Evolutionary conservation across 73 alveolate species (phyloP).

Genomic region (Paramecium primaurelia): DNA sequence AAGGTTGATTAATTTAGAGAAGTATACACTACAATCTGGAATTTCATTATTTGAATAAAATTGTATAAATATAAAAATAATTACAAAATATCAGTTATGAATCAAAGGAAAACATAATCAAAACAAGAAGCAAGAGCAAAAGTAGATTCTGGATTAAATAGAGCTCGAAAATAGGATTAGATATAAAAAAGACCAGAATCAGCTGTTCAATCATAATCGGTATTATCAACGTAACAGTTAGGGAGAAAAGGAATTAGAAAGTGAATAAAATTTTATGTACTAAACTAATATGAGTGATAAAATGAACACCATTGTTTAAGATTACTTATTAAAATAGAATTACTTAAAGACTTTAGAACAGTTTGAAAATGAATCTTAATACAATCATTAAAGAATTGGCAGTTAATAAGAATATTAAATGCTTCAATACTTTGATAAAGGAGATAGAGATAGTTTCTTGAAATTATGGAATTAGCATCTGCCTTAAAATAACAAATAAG

Average conservation of each 20-base stretch:
- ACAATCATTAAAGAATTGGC: neutral
- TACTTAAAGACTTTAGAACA: slow-evolving; percentile 82
- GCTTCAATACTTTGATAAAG: slow-evolving; percentile 73
- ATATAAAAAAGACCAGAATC: neutral
- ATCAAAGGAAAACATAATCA: neutral
- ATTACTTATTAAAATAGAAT: slow-evolving; percentile 85
- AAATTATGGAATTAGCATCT: slow-evolving; percentile 87
- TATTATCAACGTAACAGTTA: neutral
- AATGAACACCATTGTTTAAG: slow-evolving; percentile 65
- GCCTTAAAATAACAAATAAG: slow-evolving; percentile 83
- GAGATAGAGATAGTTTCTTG: slow-evolving; percentile 88
- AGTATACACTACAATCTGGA: slow-evolving; percentile 33
- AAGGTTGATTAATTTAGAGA: slow-evolving; percentile 19
- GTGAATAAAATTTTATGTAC: neutral
- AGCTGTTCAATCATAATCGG: slow-evolving; percentile 34
- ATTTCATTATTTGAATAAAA: neutral
- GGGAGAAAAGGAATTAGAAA: slow-evolving; percentile 1
- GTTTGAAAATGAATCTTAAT: slow-evolving; percentile 73
- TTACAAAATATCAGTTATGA: neutral
- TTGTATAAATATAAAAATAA: neutral
- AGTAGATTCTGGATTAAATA: neutral
- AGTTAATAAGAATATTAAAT: neutral
- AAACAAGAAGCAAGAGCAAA: neutral
- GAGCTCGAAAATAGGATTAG: neutral
- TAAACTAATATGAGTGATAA: neutral